phyloP scores from a whole-genome alignment of 2,329 filamentous ascomycete genomes.

The Penicillium crustosum region DNA sequence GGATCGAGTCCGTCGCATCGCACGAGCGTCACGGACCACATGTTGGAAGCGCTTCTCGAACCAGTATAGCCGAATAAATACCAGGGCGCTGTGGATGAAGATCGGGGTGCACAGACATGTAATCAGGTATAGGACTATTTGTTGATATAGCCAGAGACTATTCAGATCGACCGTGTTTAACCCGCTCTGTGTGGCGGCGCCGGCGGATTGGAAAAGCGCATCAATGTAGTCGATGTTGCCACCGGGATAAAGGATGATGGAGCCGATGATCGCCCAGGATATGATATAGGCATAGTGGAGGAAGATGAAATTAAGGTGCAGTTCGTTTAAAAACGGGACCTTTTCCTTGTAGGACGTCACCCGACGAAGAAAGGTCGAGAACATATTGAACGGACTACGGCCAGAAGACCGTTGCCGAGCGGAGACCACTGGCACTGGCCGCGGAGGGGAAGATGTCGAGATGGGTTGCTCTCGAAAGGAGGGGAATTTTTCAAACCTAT shows the following conservation, averaged over 20 bases:
- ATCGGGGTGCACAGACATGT: constrained; percentile 79
- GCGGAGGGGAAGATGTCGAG: constrained; percentile 5
- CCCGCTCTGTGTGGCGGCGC: constrained; percentile 86
- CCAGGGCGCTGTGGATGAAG: constrained; percentile 78
- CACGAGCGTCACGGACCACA: constrained; percentile 71
- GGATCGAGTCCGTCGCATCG: constrained; percentile 63
- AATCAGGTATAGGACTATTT: constrained; percentile 69
- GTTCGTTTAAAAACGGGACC: constrained; percentile 38
- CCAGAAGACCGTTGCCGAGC: constrained; percentile 9
- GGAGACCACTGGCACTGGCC: constrained; percentile 11
- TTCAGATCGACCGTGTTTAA: constrained; percentile 76
- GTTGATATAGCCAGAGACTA: constrained; percentile 67
- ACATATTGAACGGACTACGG: constrained; percentile 29
- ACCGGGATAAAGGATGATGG: constrained; percentile 70
- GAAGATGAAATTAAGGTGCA: constrained; percentile 48
- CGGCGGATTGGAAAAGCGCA: constrained; percentile 82
- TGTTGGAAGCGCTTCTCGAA: constrained; percentile 95
- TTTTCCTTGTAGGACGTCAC: constrained; percentile 30
- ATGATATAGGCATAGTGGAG: constrained; percentile 73
- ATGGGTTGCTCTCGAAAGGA: constrained; percentile 13
- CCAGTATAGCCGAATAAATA: constrained; percentile 93
- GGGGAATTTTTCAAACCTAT: constrained; percentile 22
- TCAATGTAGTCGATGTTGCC: constrained; percentile 75
- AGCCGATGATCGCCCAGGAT: constrained; percentile 68
- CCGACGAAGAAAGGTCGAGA: constrained; percentile 26